Conservation (phyloP, 805 yeast genomes). For the Saturnispora ahearnii region DNA sequence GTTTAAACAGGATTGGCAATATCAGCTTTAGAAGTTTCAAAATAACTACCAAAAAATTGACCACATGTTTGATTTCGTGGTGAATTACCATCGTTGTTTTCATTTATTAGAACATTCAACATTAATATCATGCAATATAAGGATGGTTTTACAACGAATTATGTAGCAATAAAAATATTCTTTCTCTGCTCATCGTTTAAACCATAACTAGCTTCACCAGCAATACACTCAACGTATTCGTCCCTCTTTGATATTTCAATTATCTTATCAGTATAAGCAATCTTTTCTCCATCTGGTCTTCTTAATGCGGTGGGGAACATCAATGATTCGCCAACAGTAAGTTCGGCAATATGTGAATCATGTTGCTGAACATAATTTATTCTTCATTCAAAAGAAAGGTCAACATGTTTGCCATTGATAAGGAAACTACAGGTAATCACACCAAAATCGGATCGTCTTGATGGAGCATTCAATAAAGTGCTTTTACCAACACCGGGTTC, state of each 20-base stretch:
- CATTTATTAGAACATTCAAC: constrained; percentile 41
- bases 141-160: constrained; percentile 46
- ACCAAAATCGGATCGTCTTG: constrained; percentile 44
- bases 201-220: constrained; percentile 39
- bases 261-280: constrained; percentile 35
- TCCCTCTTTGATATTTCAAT: constrained; percentile 34
- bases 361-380: constrained; percentile 53
- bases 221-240: constrained; percentile 42
- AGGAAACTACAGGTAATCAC: constrained; percentile 48
- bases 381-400: constrained; percentile 40
- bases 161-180: constrained; percentile 46
- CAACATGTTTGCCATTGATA: constrained; percentile 43
- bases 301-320: constrained; percentile 42
- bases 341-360: constrained; percentile 40
- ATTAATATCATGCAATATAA: constrained; percentile 39
- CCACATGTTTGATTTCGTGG: constrained; percentile 60
- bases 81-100: constrained; percentile 42
- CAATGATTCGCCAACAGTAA: constrained; percentile 44
- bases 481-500: constrained; percentile 62
- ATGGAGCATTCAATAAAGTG: constrained; percentile 43
- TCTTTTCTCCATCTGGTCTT: constrained; percentile 37
- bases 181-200: constrained; percentile 48
- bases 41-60: constrained; percentile 36
- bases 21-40: constrained; percentile 42
- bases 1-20: constrained; percentile 43